Percentiles rank a stretch among this genome's conserved stretches.
phyloP scores from a whole-genome alignment of 2,329 filamentous ascomycete genomes.

The Xylariaceae sp. region DNA sequence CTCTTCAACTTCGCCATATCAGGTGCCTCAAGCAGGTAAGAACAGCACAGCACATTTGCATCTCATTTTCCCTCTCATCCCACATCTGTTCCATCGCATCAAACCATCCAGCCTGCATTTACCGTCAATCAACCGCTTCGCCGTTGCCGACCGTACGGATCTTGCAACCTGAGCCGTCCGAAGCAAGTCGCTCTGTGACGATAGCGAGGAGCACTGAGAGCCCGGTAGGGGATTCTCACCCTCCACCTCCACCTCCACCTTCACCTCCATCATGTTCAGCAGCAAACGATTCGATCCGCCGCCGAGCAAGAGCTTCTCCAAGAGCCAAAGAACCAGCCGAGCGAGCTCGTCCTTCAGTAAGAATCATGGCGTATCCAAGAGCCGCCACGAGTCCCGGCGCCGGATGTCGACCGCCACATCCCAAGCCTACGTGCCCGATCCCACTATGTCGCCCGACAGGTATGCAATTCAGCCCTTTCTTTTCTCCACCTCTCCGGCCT shows the following conservation, averaged over 20 bases:
- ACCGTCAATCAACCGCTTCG: too few species aligned
- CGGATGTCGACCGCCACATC: conserved; percentile 39
- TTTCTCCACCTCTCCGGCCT: conserved; percentile 1
- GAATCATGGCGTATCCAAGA: conserved; percentile 45
- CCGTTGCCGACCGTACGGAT: conserved; percentile 8
- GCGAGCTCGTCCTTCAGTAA: conserved; percentile 49
- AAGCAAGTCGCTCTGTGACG: conserved; percentile 1
- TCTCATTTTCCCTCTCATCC: neutral
- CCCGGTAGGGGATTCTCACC: conserved; percentile 8
- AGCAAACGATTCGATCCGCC: conserved; percentile 36
- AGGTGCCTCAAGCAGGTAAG: neutral
- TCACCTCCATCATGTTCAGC: conserved; percentile 31
- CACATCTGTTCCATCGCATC: neutral
- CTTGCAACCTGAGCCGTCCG: conserved; percentile 3
- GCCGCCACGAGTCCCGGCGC: conserved; percentile 44
- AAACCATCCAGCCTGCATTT: neutral
- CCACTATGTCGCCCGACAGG: conserved; percentile 33
- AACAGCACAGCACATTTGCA: neutral
- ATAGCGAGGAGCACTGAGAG: neutral
- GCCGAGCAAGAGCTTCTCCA: conserved; percentile 44
- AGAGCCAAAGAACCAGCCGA: conserved; percentile 41
- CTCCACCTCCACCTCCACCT: conserved; percentile 22
- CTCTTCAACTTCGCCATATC: neutral
- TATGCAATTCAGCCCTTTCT: conserved; percentile 23
- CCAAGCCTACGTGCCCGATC: conserved; percentile 27